Conservation (phyloP, 306 rosid species). For the Albizia julibrissin region DNA sequence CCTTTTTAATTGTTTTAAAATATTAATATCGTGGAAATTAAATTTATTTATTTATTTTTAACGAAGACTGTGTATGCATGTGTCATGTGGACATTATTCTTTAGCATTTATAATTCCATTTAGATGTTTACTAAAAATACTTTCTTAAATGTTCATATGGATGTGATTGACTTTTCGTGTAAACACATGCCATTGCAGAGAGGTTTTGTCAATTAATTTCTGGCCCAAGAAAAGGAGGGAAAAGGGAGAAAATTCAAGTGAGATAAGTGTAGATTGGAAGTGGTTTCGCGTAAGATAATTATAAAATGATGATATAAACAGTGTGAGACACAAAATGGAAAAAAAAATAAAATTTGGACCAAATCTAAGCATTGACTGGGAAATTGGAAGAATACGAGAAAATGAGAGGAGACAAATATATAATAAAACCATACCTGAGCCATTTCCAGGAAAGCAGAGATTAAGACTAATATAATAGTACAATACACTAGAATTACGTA, state of each 20-base stretch:
- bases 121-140: neutral
- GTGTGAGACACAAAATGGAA: neutral
- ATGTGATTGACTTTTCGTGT: neutral
- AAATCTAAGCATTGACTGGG: constrained; percentile 28
- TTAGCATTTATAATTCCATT: too few relatives aligned
- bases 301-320: neutral
- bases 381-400: neutral
- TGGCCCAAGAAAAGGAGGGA: too few relatives aligned
- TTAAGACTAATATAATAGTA: neutral
- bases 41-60: too few relatives aligned
- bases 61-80: neutral
- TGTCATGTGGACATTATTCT: neutral
- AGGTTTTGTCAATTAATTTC: neutral
- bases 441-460: neutral
- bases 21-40: too few relatives aligned
- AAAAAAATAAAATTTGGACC: neutral
- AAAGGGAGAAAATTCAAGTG: neutral
- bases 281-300: neutral
- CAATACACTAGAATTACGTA: too few relatives aligned
- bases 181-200: neutral
- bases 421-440: neutral
- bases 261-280: neutral
- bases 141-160: neutral
- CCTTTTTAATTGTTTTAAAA: too few relatives aligned
- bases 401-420: neutral